Conservation (phyloP, 345 rosid species). For the Limnanthes douglasii region DNA sequence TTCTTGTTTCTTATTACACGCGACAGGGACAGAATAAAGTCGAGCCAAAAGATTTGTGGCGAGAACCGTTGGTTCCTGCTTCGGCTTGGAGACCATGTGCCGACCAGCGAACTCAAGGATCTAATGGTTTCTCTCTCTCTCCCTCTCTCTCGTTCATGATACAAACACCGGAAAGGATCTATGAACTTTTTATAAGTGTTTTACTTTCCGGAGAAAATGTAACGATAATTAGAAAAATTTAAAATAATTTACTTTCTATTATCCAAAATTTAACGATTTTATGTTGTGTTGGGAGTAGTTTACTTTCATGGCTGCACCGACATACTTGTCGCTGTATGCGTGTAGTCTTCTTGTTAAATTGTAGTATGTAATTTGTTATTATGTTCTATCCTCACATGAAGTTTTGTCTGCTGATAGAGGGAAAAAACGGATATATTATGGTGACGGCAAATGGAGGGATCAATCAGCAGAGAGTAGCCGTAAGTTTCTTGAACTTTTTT, state of each 20-base stretch:
- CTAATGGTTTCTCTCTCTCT: constrained; percentile 35
- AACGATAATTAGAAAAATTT: no score
- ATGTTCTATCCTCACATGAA: no score
- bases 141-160: constrained; percentile 6
- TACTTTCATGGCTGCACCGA: no score
- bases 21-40: constrained; percentile 52
- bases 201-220: no score
- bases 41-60: constrained; percentile 94
- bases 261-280: no score
- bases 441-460: constrained; percentile 97
- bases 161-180: no score
- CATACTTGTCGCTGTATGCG: no score
- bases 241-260: no score
- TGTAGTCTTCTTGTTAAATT: background rate
- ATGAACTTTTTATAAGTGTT: no score
- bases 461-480: constrained; percentile 96
- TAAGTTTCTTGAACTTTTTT: no score
- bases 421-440: constrained; percentile 77
- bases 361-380: no score
- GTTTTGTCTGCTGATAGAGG: constrained; percentile 46
- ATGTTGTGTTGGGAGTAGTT: no score
- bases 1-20: constrained; percentile 1
- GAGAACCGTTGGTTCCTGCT: constrained; percentile 55
- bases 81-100: constrained; percentile 92
- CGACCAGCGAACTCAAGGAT: constrained; percentile 57